phyloP scores from a whole-genome alignment of 257 asterid species.

The Fraxinus quadrangulata region DNA sequence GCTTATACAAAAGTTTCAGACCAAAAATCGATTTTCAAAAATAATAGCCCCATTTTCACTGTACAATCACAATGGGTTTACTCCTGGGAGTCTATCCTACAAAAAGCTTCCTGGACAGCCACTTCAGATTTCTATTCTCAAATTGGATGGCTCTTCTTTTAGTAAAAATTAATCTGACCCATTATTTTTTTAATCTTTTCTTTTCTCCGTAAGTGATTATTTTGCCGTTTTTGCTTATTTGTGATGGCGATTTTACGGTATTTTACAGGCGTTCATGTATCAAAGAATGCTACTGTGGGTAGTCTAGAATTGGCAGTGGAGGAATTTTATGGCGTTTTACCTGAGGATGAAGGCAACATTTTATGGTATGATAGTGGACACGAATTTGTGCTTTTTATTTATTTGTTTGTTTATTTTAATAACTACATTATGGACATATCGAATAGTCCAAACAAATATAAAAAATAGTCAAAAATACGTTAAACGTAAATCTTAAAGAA shows the following conservation, averaged over 20 bases:
- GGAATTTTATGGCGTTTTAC: constrained; percentile 41
- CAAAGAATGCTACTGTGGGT: constrained; percentile 56
- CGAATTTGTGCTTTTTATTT: no score
- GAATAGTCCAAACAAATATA: no score
- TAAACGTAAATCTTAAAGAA: no score
- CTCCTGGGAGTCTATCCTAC: constrained; percentile 31
- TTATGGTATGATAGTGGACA: constrained; percentile 40
- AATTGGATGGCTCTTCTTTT: constrained; percentile 63
- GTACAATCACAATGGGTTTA: constrained; percentile 13
- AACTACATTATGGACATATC: no score
- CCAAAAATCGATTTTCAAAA: constrained; percentile 23
- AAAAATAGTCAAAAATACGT: no score
- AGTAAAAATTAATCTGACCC: constrained; percentile 32
- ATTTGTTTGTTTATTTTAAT: no score
- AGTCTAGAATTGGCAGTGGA: constrained; percentile 48
- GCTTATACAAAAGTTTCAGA: constrained; percentile 10
- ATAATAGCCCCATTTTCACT: constrained; percentile 35
- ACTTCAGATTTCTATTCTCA: constrained; percentile 52
- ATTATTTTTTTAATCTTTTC: not conserved
- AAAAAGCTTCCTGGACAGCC: constrained; percentile 49
- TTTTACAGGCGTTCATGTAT: constrained; percentile 46
- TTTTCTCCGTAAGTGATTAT: not conserved
- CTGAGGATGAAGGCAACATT: constrained; percentile 34
- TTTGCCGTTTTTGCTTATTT: not conserved
- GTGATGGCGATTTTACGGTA: constrained; percentile 8